A percentile compares a stretch with the other conserved stretches of the same genome.
Evolutionary conservation across 1,284 basidiomycete species (phyloP).

Genomic region (Cryptococcus neoformans): DNA sequence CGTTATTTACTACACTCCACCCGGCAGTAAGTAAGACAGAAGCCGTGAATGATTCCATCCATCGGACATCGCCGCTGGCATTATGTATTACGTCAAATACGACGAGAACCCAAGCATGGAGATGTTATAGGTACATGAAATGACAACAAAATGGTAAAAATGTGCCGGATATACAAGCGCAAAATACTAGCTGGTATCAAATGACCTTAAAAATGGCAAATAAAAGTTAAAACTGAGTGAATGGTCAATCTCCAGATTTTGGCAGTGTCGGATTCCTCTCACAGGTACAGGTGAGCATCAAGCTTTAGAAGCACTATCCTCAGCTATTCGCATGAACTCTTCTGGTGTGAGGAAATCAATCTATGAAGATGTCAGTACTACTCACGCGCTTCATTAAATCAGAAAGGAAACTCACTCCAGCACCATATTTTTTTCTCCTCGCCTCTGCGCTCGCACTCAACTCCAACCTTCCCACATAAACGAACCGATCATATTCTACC

Average conservation of each 20-base stretch:
- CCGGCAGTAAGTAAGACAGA: too few species aligned
- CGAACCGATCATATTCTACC: conserved; percentile 25
- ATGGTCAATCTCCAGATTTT: background rate
- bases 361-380: conserved; percentile 1
- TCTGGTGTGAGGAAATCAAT: conserved; percentile 29
- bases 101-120: too few species aligned
- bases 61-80: too few species aligned
- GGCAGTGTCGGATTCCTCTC: background rate
- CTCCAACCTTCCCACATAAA: conserved; percentile 26
- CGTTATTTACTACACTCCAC: too few species aligned
- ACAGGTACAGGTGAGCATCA: too few species aligned
- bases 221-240: background rate
- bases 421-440: conserved; percentile 1
- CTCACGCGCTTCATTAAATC: background rate
- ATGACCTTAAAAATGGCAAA: background rate
- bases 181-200: background rate
- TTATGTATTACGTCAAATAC: too few species aligned
- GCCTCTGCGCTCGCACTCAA: conserved; percentile 4
- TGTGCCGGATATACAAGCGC: background rate
- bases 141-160: background rate
- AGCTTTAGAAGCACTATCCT: background rate
- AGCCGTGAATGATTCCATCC: too few species aligned
- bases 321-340: conserved; percentile 21
- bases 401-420: conserved; percentile 11
- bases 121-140: too few species aligned